phyloP scores from a whole-genome alignment of 768 basidiomycete species.

The Sarcodon sp. region DNA sequence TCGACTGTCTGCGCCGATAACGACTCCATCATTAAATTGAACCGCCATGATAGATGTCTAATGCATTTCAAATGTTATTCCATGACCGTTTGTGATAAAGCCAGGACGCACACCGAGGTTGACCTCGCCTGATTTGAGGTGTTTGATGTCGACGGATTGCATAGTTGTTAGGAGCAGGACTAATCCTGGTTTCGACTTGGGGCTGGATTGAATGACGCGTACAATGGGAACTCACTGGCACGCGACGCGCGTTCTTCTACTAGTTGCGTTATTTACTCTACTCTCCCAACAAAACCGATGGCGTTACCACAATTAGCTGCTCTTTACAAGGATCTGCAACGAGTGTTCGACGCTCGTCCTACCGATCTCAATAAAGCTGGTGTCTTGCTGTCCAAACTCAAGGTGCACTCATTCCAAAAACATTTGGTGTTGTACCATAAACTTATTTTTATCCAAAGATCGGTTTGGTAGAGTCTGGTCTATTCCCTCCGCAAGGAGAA shows the following conservation, averaged over 20 bases:
- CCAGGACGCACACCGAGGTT: constrained; percentile 76
- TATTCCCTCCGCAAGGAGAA: constrained; percentile 61
- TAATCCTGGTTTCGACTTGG: constrained; percentile 9
- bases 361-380: constrained; percentile 61
- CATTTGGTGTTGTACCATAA: no score
- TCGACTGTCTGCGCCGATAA: constrained; percentile 94
- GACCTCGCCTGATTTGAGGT: constrained; percentile 89
- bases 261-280: neutral
- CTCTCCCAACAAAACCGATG: constrained; percentile 21
- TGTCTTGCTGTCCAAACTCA: constrained; percentile 53
- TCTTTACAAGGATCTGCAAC: constrained; percentile 54
- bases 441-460: constrained; percentile 29
- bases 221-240: constrained; percentile 8
- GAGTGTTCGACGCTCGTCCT: constrained; percentile 50
- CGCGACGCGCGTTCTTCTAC: constrained; percentile 5
- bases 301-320: constrained; percentile 37
- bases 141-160: constrained; percentile 63
- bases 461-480: constrained; percentile 62
- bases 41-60: constrained; percentile 99
- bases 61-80: neutral
- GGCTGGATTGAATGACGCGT: constrained; percentile 13
- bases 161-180: constrained; percentile 23
- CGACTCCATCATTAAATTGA: constrained; percentile 88
- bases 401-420: constrained; percentile 32
- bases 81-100: neutral